Evolutionary conservation across 1,284 basidiomycete species (phyloP), one percentile per base, ranked within the genome.

Genomic region (Ceratobasidium sp.): DNA sequence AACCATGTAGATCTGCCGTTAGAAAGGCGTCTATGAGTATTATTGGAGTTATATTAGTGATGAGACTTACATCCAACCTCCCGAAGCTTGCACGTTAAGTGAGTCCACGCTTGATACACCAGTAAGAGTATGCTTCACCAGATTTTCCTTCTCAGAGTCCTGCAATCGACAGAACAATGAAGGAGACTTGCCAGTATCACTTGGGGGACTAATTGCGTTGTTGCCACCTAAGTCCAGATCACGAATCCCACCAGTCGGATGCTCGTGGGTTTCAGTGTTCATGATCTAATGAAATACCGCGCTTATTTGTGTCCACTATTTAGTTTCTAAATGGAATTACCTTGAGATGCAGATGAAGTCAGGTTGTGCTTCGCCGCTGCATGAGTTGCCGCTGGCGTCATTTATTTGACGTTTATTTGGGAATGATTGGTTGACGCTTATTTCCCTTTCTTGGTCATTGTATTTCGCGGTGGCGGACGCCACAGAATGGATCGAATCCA

Each of bases 51-150:
- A 7, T 4, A 24, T 24, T 22, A 15, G 19, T 11, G 47, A n/a
- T 2, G 33, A n/a, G 41, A 66, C 66, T 56, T 33, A 33, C 51
- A 44, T 29, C 66, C 66, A 57, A 47, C 29, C 17, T 44, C 41
- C 14, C 45, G 9, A 7, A 41, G 44, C 51, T 57, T 24, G 41
- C n/a, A 14, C 11, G 27, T n/a, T 11, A 41, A 22, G 36, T 41
- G 36, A 41, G 36, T 41, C 11, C 4, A 41, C 11, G 36, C 11
- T 11, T 41, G 36, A 41, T 41, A 11, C 36, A 41, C 11, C 36
- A 41, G 4, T 41, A 11, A 41, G n/a, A 22, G 36, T n/a, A 31
- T 22, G n/a, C 22, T 41, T 41, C 27, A 71, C 44, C 17, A 57
- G 14, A 5, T 24, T 5, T 48, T 47, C 54, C n/a, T 64, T 47